Conservation (phyloP, 2,329 filamentous ascomycete species). For the Hymenoscyphus scutula region DNA sequence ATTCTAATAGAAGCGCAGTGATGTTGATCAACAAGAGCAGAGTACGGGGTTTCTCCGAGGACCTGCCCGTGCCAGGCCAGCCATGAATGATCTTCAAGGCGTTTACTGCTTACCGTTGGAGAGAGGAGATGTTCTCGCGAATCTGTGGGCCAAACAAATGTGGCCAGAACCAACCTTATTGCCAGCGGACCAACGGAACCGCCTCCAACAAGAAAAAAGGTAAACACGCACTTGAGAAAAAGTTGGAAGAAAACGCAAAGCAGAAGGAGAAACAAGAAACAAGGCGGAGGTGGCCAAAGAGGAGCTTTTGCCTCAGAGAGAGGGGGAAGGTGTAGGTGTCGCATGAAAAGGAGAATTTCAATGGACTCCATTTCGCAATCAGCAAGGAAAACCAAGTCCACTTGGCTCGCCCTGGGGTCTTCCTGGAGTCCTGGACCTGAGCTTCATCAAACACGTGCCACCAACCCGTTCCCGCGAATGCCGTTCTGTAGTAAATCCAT, state of each 20-base stretch:
- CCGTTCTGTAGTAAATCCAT: no score
- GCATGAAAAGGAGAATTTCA: constrained; percentile 1
- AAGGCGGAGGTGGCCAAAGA: not conserved
- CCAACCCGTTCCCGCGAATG: no score
- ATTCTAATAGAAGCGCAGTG: not conserved
- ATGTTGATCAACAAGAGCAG: not conserved
- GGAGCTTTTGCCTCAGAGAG: no score
- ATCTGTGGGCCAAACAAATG: not conserved
- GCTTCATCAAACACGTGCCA: no score
- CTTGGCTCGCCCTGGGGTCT: not conserved
- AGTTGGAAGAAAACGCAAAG: not conserved
- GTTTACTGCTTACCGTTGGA: not conserved
- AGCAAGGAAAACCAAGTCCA: not conserved
- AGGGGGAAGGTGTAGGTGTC: not conserved
- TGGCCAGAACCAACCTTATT: constrained; percentile 1
- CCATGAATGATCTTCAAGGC: not conserved
- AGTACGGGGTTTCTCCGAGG: not conserved
- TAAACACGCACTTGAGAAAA: not conserved
- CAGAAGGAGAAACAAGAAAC: not conserved
- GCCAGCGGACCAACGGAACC: not conserved
- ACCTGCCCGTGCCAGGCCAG: not conserved
- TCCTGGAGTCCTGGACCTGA: no score
- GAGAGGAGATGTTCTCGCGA: not conserved
- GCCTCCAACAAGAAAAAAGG: not conserved
- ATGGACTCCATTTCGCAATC: not conserved